These are phyloP conservation scores for Eryngium alpinum DNA, from an alignment of 140 eudicot species.

Conservation along the genomic window DNA sequence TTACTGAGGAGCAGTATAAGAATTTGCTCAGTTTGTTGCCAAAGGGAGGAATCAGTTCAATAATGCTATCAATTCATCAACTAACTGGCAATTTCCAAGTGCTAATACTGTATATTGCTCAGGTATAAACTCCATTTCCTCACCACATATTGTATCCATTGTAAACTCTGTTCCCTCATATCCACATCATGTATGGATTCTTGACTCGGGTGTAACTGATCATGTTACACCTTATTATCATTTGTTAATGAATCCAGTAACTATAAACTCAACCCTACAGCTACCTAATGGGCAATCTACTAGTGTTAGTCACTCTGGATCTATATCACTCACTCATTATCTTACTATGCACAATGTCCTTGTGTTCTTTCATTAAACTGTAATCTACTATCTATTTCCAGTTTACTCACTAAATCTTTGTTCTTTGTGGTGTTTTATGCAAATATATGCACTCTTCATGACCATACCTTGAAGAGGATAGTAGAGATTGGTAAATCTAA, in stretches of 20 bases:
- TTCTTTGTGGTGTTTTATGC: not conserved
- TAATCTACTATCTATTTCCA: not conserved
- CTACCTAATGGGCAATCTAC: not conserved
- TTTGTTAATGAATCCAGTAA: not conserved
- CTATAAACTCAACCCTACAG: not conserved
- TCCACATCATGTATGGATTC: not conserved
- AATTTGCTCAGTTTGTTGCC: too few relatives aligned
- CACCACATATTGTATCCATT: not conserved
- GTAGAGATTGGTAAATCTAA: not conserved
- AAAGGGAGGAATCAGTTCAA: too few relatives aligned
- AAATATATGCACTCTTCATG: not conserved
- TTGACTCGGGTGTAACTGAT: not conserved
- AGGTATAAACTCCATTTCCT: too few relatives aligned
- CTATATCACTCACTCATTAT: not conserved
- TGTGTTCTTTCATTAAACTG: not conserved
- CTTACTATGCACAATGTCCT: not conserved
- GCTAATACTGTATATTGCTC: too few relatives aligned
- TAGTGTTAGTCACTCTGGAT: not conserved
- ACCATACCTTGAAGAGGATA: not conserved
- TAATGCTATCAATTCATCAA: too few relatives aligned
- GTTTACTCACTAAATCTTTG: not conserved
- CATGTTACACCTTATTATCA: not conserved
- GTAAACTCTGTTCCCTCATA: not conserved
- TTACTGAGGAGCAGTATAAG: too few relatives aligned
- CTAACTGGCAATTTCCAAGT: too few relatives aligned